Base-by-base conservation (phyloP, 306 rosid genomes). In the Lathyrus sativus region DNA sequence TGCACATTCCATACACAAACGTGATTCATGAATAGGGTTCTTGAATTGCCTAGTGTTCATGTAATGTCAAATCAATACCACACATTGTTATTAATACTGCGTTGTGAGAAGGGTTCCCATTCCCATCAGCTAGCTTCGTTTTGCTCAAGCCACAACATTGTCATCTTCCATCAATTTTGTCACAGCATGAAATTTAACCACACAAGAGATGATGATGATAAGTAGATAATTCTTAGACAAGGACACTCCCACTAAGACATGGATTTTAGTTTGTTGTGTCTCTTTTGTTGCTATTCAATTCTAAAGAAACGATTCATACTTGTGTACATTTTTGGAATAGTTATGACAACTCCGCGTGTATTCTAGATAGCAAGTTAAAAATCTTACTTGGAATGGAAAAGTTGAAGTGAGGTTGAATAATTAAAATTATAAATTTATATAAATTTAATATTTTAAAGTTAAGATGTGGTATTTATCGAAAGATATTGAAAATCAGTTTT, bases 1-100 rank as follows among this genome's bases (percentile, higher is more conserved):
- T 57, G 79, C 87, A 78, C 84, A 80, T 78, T 77, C 72, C 33
- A 67, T 10, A n/a, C 51, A 54, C 50, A 72, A 77, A 76, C 76
- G 74, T 74, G 76, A 64, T 50, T 49, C 64, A 46, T 46, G 65
- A 22, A 68, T 65, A 59, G 72, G 78, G 67, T 46, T 78, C 60
- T 38, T 70, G 68, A 74, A 73, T 70, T 66, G 83, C 74, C 75
- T 68, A 26, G 11, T 75, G 80, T 77, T 48, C 62, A 55, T 75
- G 76, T 39, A 53, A 14, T 48, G 80, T 80, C 76, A 70, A 70
- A 39, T 70, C 48, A 43, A 8, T 9, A 45, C 87, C 78, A 61
- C 57, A 61, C 55, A 76, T 45, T 65, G 62, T 58, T 22, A 68
- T 69, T 43, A 29, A 80, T 44, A 13, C 61, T 72, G 59, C 35